These are phyloP conservation scores for Naganishia kalamii DNA, from an alignment of 768 basidiomycete species.

Conservation along the genomic window DNA sequence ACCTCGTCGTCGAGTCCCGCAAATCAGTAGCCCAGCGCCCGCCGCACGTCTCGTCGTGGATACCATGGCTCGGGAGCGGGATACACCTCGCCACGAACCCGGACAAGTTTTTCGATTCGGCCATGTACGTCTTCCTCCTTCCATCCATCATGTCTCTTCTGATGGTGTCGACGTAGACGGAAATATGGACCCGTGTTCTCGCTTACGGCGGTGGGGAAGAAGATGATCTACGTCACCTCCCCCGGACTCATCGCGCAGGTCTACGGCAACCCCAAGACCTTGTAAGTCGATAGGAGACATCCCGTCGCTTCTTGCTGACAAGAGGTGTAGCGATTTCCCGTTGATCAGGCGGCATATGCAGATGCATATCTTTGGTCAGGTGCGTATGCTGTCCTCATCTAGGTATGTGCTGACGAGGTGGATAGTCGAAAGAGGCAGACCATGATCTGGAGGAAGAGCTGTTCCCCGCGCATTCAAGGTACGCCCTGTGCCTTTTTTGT, in stretches of 20 bases:
- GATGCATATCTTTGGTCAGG: slow-evolving; percentile 26
- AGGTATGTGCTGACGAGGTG: not conserved
- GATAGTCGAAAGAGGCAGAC: not conserved
- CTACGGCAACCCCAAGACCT: slow-evolving; percentile 29
- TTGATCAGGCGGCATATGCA: slow-evolving; percentile 23
- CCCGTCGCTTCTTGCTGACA: not conserved
- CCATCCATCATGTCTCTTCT: too few species aligned
- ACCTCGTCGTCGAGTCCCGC: too few species aligned
- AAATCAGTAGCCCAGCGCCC: too few species aligned
- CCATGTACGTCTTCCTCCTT: not conserved
- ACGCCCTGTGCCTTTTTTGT: not conserved
- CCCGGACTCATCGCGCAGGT: slow-evolving; percentile 30
- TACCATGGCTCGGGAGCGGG: slow-evolving; percentile 16
- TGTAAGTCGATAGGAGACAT: slow-evolving; percentile 12
- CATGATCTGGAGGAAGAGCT: not conserved
- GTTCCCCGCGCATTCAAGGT: not conserved
- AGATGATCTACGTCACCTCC: slow-evolving; percentile 32
- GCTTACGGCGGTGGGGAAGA: slow-evolving; percentile 26
- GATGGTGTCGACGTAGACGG: too few species aligned
- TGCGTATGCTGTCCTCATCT: not conserved
- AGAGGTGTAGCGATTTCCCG: slow-evolving; percentile 10
- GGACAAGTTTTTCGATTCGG: not conserved
- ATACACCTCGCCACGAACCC: not conserved
- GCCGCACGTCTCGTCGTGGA: slow-evolving; percentile 7
- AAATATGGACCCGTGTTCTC: slow-evolving; percentile 30